phyloP scores from a whole-genome alignment of 148 eudicot genomes.

The Rhododendron mucronatum region DNA sequence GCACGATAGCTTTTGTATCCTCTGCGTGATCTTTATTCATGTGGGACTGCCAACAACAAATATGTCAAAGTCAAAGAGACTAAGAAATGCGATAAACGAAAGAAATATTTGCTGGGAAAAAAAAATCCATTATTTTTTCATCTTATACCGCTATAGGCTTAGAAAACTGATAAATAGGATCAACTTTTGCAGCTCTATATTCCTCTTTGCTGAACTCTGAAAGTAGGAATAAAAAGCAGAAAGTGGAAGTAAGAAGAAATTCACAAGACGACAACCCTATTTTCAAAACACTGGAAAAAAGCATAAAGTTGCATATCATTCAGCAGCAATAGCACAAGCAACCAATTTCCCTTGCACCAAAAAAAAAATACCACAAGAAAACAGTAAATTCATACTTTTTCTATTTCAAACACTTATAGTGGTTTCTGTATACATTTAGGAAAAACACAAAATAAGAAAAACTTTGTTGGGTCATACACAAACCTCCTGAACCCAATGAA shows the following conservation, averaged over 20 bases:
- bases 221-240: constrained; percentile 10
- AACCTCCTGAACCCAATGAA: constrained; percentile 95
- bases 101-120: background rate
- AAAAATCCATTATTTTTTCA: background rate
- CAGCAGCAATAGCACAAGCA: background rate
- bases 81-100: background rate
- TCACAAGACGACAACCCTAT: background rate
- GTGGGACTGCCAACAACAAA: constrained; percentile 57
- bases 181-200: constrained; percentile 65
- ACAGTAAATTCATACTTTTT: background rate
- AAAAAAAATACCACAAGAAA: background rate
- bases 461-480: constrained; percentile 12
- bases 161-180: constrained; percentile 81
- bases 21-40: constrained; percentile 94
- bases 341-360: too few relatives aligned
- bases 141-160: constrained; percentile 74
- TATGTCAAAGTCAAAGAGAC: constrained; percentile 8
- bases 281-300: background rate
- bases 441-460: background rate
- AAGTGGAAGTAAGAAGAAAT: background rate
- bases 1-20: constrained; percentile 86
- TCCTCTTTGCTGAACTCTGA: constrained; percentile 80
- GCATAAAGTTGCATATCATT: background rate
- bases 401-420: constrained; percentile 1
- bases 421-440: background rate